Evolutionary conservation across 176 grass and related monocot species (phyloP), one percentile per base, ranked within the genome.

Genomic region (Puccinellia tenuiflora): DNA sequence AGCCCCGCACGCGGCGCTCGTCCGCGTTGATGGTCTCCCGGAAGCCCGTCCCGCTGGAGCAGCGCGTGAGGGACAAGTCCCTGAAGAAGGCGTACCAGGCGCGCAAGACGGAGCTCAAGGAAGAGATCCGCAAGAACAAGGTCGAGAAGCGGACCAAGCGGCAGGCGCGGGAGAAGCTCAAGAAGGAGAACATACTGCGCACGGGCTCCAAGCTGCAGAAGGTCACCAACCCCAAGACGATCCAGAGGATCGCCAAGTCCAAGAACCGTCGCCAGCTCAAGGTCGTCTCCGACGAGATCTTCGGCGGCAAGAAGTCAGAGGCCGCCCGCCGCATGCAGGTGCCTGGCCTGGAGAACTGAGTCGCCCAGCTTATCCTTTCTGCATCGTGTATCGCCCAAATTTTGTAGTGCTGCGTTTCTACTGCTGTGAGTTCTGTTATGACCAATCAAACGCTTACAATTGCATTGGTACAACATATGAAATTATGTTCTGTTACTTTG

Each of bases 191-290:
- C 82, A 51, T 90, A 12, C 56, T 96, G 34, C 88, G 91, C 42
- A 82, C 93, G 24, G 96, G 96, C 18, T 93, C 93, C 7, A 95
- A 92, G 83, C 80, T 96, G 33, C 96, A 99, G 86, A 86, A 86
- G 63, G 94, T 99, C 29, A 90, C 93, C 47, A 99, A 99, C 76
- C 91, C 93, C 10, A 99, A 99, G 83, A 99, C 96, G 2, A 86
- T 99, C 83, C 92, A 99, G 83, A 99, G 89, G 87, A 99, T 99
- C 35, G 89, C 89, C 80, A 99, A 96, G 80, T 99, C 93, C 9
- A 99, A 89, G 93, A 80, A 99, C 35, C 89, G 86, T 18, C 91
- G 86, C 74, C 86, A 86, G 81, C 91, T 99, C 35, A 96, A 85
- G 79, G 85, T 99, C 39, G 87, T 99, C 47, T 84, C 93, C 53